Conservation (phyloP, 2,329 filamentous ascomycete genomes). For the Fusarium euwallaceae region DNA sequence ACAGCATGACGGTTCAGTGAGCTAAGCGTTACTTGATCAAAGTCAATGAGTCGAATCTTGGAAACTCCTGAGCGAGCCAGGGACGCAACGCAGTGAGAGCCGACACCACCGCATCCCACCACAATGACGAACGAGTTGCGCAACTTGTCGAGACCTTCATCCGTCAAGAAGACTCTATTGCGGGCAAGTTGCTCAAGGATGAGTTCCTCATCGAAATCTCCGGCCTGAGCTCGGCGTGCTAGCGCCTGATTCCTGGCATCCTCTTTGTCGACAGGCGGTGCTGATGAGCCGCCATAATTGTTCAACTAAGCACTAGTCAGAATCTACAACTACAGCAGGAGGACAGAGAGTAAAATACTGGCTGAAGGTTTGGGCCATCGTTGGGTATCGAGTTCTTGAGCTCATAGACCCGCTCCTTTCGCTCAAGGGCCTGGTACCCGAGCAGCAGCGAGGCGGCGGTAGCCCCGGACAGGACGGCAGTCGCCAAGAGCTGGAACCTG, state of each 20-base stretch:
- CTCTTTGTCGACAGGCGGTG: constrained; percentile 66
- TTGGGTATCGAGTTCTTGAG: constrained; percentile 72
- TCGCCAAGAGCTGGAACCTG: constrained; percentile 75
- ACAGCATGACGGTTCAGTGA: constrained; percentile 97
- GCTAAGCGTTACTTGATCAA: constrained; percentile 96
- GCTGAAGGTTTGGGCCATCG: constrained; percentile 34
- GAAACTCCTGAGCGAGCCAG: constrained; percentile 90
- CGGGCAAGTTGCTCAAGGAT: constrained; percentile 95
- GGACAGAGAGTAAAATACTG: constrained; percentile 28
- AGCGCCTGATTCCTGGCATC: constrained; percentile 71
- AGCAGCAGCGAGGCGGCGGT: constrained; percentile 72
- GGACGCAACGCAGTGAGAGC: constrained; percentile 89
- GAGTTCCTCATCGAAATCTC: constrained; percentile 80
- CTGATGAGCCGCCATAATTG: constrained; percentile 68
- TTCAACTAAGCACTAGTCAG: constrained; percentile 64
- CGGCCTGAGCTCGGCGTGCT: constrained; percentile 70
- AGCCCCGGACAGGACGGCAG: constrained; percentile 75
- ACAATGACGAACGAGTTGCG: constrained; percentile 87
- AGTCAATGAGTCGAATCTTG: constrained; percentile 91
- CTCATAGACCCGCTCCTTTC: constrained; percentile 65
- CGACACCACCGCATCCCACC: constrained; percentile 94
- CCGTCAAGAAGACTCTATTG: constrained; percentile 90
- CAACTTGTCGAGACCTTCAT: constrained; percentile 83
- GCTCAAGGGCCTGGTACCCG: constrained; percentile 71
- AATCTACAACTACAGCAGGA: constrained; percentile 16